Base-by-base conservation (phyloP, 768 basidiomycete genomes). In the Dioszegia aurantiaca region DNA sequence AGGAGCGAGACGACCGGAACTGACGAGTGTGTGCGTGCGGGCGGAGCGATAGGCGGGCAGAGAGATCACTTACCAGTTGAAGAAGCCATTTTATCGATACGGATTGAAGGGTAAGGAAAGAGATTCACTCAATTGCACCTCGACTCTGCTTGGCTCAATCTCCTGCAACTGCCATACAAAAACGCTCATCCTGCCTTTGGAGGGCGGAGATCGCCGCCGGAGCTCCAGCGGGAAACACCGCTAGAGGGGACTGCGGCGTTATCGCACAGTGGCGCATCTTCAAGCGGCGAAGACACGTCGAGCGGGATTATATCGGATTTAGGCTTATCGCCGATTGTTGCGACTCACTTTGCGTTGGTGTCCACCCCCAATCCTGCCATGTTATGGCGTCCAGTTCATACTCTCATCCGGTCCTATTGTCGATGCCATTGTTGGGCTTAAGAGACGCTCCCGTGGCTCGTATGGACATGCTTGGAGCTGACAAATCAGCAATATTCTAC, bases 71-170 rank as follows among this genome's bases (percentile, higher is more conserved):
- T 59, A 70, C 69, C 69, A 31, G 51, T 64, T 56, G 69, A 60
- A 59, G 69, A 64, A 64, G 69, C 69, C 69, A 70, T 70, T 70
- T 67, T 70, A 27, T 36, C 48, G 26, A 58, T 58, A 26, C 24
- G 27, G 23, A 43, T 41, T 40, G 44, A n/a, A 36, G 58, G 40
- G 43, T 40, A 40, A 49, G 60, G 21, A 14, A 33, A 6, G 33
- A 33, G 14, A 14, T 6, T 14, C 14, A 6, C 14, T 6, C 33
- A 6, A 33, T 33, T 33, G 33, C 33, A 14, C 33, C 14, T 14
- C 14, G 33, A 14, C 33, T 33, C 33, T 33, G 33, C 33, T 33
- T 33, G 8, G 14, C 33, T 33, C 33, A 33, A 6, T 33, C n/a
- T n/a, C n/a, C n/a, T n/a, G n/a, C n/a, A n/a, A n/a, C n/a, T n/a